Evolutionary conservation across 495 filamentous ascomycete genomes (phyloP).

Genomic region (Talaromyces stipitatus): DNA sequence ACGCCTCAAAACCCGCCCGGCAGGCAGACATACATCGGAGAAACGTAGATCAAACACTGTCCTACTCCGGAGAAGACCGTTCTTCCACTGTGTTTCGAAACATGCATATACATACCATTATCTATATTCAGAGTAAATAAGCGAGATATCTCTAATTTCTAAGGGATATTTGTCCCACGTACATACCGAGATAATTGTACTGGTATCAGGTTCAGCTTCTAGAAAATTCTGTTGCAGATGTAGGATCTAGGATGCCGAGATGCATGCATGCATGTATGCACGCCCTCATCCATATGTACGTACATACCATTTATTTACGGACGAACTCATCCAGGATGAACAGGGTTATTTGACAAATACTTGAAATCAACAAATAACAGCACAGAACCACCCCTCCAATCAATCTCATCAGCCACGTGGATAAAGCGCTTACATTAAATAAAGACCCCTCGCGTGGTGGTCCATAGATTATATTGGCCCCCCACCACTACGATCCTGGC

Average conservation of each 20-base stretch:
- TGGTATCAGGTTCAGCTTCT: neutral
- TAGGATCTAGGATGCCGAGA: neutral
- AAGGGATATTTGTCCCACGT: neutral
- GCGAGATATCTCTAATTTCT: neutral
- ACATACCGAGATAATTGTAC: neutral
- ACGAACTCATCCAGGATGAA: neutral
- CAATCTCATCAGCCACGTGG: neutral
- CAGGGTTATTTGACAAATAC: no score
- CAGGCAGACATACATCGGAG: neutral
- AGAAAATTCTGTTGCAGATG: neutral
- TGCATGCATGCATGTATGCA: neutral
- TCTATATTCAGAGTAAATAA: neutral
- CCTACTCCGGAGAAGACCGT: neutral
- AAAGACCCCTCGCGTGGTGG: neutral
- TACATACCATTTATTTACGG: neutral
- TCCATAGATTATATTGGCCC: neutral
- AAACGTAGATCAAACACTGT: neutral
- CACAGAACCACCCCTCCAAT: neutral
- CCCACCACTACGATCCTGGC: neutral
- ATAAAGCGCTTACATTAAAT: neutral
- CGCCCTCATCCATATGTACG: neutral
- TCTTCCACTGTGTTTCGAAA: neutral
- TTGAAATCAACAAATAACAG: neutral
- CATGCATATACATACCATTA: neutral
- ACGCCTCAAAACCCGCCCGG: no score